Percentiles rank a stretch among this genome's conserved stretches.
Evolutionary conservation across 306 rosid species (phyloP).

Genomic region (Cicer cuneatum): DNA sequence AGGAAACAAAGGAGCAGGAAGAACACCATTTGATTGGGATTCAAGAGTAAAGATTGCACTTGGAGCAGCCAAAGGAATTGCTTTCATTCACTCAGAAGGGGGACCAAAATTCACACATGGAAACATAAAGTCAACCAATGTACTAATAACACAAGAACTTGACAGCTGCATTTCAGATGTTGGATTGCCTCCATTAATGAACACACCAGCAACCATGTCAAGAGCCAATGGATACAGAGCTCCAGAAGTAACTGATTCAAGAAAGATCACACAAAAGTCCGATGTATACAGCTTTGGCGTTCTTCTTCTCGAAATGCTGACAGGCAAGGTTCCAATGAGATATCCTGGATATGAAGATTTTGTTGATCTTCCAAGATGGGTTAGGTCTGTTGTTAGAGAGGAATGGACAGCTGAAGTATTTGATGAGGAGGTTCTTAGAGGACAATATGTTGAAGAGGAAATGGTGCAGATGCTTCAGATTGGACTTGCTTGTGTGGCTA

Average conservation of each 20-base stretch:
- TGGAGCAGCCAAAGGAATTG: slow-evolving; percentile 70
- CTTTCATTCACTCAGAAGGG: slow-evolving; percentile 65
- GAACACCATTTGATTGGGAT: slow-evolving; percentile 74
- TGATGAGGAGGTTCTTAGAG: slow-evolving; percentile 71
- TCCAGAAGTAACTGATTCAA: slow-evolving; percentile 68
- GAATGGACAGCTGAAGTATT: slow-evolving; percentile 94
- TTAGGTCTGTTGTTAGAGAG: slow-evolving; percentile 79
- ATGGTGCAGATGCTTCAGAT: slow-evolving; percentile 91
- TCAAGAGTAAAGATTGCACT: slow-evolving; percentile 68
- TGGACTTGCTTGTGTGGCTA: slow-evolving; percentile 68
- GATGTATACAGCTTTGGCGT: slow-evolving; percentile 86
- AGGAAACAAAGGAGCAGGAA: slow-evolving; percentile 67
- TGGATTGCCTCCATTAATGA: slow-evolving; percentile 68
- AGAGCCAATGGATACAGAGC: slow-evolving; percentile 69
- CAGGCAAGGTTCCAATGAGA: slow-evolving; percentile 67
- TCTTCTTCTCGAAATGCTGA: slow-evolving; percentile 77
- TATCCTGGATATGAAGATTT: slow-evolving; percentile 63
- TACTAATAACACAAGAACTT: slow-evolving; percentile 67
- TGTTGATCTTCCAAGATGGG: slow-evolving; percentile 89
- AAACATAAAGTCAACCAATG: slow-evolving; percentile 76
- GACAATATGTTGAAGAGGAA: slow-evolving; percentile 71
- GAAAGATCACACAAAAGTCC: slow-evolving; percentile 65
- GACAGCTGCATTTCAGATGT: slow-evolving; percentile 68
- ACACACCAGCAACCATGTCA: slow-evolving; percentile 61
- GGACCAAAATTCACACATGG: slow-evolving; percentile 71